Percentiles rank a stretch among this genome's conserved stretches.
phyloP scores from a whole-genome alignment of 495 filamentous ascomycete genomes.

The Aspergillus bertholletiae region DNA sequence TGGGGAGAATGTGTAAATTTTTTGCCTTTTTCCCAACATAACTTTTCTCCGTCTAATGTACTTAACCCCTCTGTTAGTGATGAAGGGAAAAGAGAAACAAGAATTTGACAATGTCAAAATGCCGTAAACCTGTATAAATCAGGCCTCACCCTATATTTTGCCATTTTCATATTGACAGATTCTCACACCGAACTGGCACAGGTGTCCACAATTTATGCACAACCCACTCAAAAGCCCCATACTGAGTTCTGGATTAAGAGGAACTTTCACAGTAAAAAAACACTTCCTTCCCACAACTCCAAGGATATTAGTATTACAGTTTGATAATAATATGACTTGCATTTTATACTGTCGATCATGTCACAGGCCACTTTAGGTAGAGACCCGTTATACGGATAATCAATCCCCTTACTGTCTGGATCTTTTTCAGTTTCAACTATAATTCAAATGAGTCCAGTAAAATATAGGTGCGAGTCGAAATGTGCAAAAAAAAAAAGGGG shows the following conservation, averaged over 20 bases:
- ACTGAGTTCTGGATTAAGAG: slow-evolving; percentile 2
- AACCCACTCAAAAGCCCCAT: slow-evolving; percentile 4
- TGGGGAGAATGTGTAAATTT: too few relatives aligned
- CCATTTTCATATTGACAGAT: neutral
- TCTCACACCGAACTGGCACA: slow-evolving; percentile 4
- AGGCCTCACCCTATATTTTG: neutral
- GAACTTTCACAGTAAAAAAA: slow-evolving; percentile 2
- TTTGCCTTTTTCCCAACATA: too few relatives aligned
- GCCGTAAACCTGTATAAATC: neutral
- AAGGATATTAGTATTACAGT: neutral
- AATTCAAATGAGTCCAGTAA: neutral
- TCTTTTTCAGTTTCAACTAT: neutral
- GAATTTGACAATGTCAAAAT: neutral
- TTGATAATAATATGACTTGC: neutral
- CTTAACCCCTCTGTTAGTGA: neutral
- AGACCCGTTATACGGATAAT: neutral
- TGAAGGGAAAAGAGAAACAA: neutral
- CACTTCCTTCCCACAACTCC: neutral
- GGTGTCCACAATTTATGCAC: neutral
- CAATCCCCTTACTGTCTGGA: neutral
- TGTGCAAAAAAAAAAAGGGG: neutral
- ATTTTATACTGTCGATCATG: neutral
- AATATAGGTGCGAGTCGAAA: neutral
- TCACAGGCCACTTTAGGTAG: neutral
- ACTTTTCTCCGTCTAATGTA: too few relatives aligned